Conservation (phyloP, 1,284 basidiomycete species). For the Trametes hirsuta region DNA sequence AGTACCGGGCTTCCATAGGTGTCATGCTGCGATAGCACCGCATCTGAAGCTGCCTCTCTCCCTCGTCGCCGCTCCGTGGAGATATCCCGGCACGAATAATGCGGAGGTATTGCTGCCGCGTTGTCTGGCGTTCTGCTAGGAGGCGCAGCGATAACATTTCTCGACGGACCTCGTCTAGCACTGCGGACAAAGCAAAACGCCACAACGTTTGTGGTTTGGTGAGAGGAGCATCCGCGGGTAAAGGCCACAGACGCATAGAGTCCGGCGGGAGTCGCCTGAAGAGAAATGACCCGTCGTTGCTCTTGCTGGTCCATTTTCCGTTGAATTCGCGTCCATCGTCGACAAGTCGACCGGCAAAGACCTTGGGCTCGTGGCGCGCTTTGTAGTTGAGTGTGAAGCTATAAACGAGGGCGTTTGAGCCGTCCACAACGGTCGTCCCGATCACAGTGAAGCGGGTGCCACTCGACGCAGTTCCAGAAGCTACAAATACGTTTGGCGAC, state of each 20-base stretch:
- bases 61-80: background rate
- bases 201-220: background rate
- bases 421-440: background rate
- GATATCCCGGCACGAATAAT: constrained; percentile 7
- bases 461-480: constrained; percentile 4
- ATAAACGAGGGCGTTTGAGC: background rate
- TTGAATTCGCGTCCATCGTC: constrained; percentile 6
- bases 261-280: constrained; percentile 7
- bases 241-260: constrained; percentile 8
- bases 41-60: constrained; percentile 1
- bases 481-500: constrained; percentile 2
- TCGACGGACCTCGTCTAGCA: constrained; percentile 18
- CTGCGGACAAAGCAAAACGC: background rate
- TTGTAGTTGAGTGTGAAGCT: background rate
- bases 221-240: background rate
- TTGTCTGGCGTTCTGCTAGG: constrained; percentile 8
- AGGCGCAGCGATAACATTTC: background rate
- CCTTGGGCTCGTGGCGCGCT: constrained; percentile 1
- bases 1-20: constrained; percentile 14
- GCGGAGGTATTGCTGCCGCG: constrained; percentile 11
- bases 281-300: constrained; percentile 20
- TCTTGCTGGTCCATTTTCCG: constrained; percentile 5
- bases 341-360: background rate
- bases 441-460: constrained; percentile 11
- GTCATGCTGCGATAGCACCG: constrained; percentile 18